Conservation (phyloP, 805 yeast genomes). For the Alloascoidea hylecoeti region DNA sequence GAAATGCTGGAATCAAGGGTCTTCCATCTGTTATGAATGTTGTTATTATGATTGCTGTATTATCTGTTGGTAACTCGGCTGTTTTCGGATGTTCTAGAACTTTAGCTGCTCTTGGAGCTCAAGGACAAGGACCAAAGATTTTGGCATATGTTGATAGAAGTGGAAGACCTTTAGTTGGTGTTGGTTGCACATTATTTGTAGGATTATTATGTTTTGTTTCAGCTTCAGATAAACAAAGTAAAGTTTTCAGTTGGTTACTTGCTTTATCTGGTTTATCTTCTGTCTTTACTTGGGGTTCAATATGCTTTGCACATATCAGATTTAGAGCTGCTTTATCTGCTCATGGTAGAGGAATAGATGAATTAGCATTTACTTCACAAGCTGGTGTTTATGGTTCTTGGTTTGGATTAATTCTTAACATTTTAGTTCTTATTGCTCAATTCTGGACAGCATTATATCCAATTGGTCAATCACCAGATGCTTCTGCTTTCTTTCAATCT, state of each 20-base stretch:
- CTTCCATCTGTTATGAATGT: constrained; percentile 70
- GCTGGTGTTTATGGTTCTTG: constrained; percentile 50
- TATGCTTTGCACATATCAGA: constrained; percentile 44
- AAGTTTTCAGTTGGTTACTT: constrained; percentile 39
- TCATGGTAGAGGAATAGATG: constrained; percentile 50
- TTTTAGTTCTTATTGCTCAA: constrained; percentile 48
- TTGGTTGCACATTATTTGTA: constrained; percentile 35
- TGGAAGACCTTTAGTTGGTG: constrained; percentile 59
- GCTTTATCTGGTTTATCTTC: constrained; percentile 53
- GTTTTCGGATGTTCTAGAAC: constrained; percentile 68
- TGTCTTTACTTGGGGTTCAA: constrained; percentile 49
- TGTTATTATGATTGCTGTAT: constrained; percentile 60
- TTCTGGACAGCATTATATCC: constrained; percentile 71
- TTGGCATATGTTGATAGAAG: constrained; percentile 48
- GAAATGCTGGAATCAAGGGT: constrained; percentile 45
- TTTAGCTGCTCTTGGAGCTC: constrained; percentile 53
- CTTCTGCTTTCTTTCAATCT: constrained; percentile 45
- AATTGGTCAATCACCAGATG: too few relatives aligned
- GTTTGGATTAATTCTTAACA: constrained; percentile 40
- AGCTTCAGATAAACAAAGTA: constrained; percentile 37
- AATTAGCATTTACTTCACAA: constrained; percentile 47
- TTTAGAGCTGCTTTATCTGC: constrained; percentile 46
- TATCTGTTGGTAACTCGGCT: constrained; percentile 74
- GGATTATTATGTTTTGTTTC: constrained; percentile 61
- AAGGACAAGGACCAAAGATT: constrained; percentile 60